Evolutionary conservation across 371 early-diverging fungal species (phyloP).

Genomic region (Mortierella sp.): DNA sequence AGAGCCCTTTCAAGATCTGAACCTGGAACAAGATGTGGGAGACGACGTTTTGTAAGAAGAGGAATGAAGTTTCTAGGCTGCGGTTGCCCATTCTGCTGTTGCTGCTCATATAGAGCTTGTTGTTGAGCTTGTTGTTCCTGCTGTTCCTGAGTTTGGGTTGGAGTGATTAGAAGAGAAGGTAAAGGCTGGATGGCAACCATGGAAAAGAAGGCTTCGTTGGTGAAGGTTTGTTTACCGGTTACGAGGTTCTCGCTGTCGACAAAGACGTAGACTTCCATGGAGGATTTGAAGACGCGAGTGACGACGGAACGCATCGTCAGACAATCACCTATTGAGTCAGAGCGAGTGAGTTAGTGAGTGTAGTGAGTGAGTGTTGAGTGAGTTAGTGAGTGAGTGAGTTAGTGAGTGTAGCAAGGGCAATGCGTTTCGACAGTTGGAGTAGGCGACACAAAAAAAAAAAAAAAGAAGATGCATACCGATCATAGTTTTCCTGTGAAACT

Average conservation of each 20-base stretch:
- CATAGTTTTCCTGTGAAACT: constrained; percentile 55
- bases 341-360: not conserved
- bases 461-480: constrained; percentile 24
- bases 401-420: too few relatives aligned
- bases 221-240: constrained; percentile 68
- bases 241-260: constrained; percentile 74
- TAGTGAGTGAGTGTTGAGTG: not conserved
- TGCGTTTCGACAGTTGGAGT: not conserved
- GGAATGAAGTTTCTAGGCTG: not conserved
- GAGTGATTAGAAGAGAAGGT: constrained; percentile 8
- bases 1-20: constrained; percentile 60
- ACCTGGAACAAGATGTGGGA: constrained; percentile 61
- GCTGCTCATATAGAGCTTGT: not conserved
- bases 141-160: not conserved
- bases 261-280: constrained; percentile 74
- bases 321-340: constrained; percentile 57
- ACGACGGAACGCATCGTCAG: constrained; percentile 71
- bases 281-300: constrained; percentile 67
- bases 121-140: not conserved
- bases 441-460: not conserved
- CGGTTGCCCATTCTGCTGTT: too few relatives aligned
- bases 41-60: not conserved
- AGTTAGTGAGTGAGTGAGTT: not conserved
- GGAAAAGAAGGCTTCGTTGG: constrained; percentile 74
- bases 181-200: constrained; percentile 54